phyloP scores from a whole-genome alignment of 176 grass and related monocot species.

The Guadua angustifolia region DNA sequence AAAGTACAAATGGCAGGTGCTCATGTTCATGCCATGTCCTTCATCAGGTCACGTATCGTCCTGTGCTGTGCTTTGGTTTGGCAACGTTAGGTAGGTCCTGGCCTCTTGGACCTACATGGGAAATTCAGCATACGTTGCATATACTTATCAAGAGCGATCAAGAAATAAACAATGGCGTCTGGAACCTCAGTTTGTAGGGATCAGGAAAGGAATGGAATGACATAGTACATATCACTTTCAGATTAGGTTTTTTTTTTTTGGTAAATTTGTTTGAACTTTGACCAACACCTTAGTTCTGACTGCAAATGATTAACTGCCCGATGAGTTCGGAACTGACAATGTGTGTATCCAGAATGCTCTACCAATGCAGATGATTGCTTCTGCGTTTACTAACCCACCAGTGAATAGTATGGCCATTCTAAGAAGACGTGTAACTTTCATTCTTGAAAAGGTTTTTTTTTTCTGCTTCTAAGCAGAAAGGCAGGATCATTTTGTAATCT shows the following conservation, averaged over 20 bases:
- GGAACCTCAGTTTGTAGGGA: not conserved
- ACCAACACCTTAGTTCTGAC: not conserved
- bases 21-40: not conserved
- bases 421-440: not conserved
- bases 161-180: constrained; percentile 17
- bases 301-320: constrained; percentile 35
- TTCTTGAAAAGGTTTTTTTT: not conserved
- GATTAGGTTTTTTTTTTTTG: not conserved
- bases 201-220: not conserved
- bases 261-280: not conserved
- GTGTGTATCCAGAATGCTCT: not conserved
- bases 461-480: not conserved
- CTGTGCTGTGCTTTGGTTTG: constrained; percentile 15
- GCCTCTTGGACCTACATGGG: not conserved
- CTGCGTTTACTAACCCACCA: too few species aligned
- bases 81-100: constrained; percentile 7
- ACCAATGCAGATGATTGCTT: not conserved
- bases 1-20: not conserved
- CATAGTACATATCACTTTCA: not conserved
- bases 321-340: constrained; percentile 39
- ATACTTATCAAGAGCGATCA: not conserved
- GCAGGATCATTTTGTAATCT: not conserved
- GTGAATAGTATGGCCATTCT: not conserved
- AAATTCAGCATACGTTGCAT: constrained; percentile 25
- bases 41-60: not conserved